These are phyloP conservation scores for Mortierella alpina DNA, from an alignment of 192 early-diverging fungal species.

Conservation along the genomic window DNA sequence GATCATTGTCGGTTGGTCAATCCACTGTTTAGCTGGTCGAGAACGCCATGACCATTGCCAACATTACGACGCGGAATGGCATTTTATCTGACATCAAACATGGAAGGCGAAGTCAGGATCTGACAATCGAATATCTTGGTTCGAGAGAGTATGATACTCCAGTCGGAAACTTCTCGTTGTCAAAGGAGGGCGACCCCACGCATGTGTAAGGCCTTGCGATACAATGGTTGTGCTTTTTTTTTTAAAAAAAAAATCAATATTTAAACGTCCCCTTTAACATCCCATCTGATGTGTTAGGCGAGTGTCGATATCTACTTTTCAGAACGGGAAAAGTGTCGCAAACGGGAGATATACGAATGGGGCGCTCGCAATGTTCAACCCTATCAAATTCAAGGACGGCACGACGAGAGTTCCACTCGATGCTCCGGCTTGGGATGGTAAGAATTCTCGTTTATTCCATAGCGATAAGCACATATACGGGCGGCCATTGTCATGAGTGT, in stretches of 20 bases:
- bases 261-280: neutral
- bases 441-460: neutral
- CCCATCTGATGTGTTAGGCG: neutral
- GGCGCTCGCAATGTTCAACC: neutral
- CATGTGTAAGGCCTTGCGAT: constrained; percentile 5
- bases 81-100: constrained; percentile 1
- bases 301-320: constrained; percentile 26
- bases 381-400: constrained; percentile 20
- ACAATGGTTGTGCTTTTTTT: neutral
- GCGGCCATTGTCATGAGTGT: neutral
- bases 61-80: neutral
- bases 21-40: constrained; percentile 12
- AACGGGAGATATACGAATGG: constrained; percentile 3
- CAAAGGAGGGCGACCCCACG: constrained; percentile 2
- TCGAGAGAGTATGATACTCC: constrained; percentile 12
- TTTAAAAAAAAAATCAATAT: neutral
- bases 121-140: constrained; percentile 14
- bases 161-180: constrained; percentile 13
- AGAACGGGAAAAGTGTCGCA: constrained; percentile 12
- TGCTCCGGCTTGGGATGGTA: constrained; percentile 19
- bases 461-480: neutral
- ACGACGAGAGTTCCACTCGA: constrained; percentile 12
- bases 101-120: constrained; percentile 23
- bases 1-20: neutral
- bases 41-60: constrained; percentile 5